Percentiles rank a stretch among this genome's conserved stretches.
phyloP scores from a whole-genome alignment of 2,329 filamentous ascomycete genomes.

The Neofusicoccum cordaticola region DNA sequence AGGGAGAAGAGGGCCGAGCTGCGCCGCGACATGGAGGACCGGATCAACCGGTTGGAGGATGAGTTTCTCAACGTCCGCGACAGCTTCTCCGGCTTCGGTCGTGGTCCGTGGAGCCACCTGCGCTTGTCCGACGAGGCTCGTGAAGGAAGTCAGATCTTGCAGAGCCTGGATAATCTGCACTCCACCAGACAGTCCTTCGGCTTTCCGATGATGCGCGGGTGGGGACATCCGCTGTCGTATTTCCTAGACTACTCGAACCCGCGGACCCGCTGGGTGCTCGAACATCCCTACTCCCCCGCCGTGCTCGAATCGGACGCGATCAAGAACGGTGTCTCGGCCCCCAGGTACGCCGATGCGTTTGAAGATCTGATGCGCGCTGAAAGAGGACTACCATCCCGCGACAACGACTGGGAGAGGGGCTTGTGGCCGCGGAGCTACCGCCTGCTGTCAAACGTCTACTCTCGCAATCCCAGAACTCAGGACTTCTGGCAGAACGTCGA shows the following conservation, averaged over 20 bases:
- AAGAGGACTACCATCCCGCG: slow-evolving; percentile 8
- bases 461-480: slow-evolving; percentile 24
- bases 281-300: slow-evolving; percentile 51
- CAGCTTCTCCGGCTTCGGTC: slow-evolving; percentile 2
- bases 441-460: slow-evolving; percentile 10
- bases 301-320: slow-evolving; percentile 49
- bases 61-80: slow-evolving; percentile 2
- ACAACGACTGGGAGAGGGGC: slow-evolving; percentile 35
- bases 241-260: slow-evolving; percentile 8
- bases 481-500: slow-evolving; percentile 19
- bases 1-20: background rate
- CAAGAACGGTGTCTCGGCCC: slow-evolving; percentile 48
- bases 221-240: slow-evolving; percentile 1
- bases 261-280: slow-evolving; percentile 9
- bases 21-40: background rate
- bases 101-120: background rate
- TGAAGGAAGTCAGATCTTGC: background rate
- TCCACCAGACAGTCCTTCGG: background rate
- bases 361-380: slow-evolving; percentile 55
- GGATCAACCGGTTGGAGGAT: background rate
- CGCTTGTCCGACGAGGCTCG: background rate
- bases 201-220: background rate
- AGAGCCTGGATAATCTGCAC: background rate
- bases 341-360: slow-evolving; percentile 46
- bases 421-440: slow-evolving; percentile 34